phyloP scores from a whole-genome alignment of 352 stramenopile genomes.

The Pythium sp. region DNA sequence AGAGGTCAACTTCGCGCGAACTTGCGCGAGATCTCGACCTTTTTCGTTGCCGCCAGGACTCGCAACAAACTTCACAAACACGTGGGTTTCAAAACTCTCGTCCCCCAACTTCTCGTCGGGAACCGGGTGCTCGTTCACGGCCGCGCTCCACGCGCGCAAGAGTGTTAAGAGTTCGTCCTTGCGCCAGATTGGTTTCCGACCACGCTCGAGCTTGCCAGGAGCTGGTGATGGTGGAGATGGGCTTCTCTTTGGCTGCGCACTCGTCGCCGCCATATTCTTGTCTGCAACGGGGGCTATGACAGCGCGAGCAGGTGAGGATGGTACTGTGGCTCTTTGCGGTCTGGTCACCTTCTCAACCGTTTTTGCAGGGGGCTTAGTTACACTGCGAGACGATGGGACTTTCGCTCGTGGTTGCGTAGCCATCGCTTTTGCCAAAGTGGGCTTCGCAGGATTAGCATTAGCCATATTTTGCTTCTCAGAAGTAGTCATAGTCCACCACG shows the following conservation, averaged over 20 bases:
- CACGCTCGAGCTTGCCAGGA: neutral
- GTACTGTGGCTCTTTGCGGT: neutral
- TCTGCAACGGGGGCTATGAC: neutral
- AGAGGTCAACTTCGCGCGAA: neutral
- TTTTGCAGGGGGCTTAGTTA: neutral
- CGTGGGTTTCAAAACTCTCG: neutral
- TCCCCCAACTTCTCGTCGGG: neutral
- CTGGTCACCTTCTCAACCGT: neutral
- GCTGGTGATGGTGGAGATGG: neutral
- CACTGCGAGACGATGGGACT: neutral
- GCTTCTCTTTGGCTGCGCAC: neutral
- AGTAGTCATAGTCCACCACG: neutral
- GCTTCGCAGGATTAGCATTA: neutral
- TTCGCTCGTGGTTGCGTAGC: neutral
- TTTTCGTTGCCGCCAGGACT: neutral
- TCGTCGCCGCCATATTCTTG: neutral
- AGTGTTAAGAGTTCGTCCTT: constrained; percentile 3
- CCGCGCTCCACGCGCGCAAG: constrained; percentile 7
- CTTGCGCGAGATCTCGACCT: neutral
- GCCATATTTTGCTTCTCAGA: neutral
- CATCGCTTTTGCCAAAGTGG: neutral
- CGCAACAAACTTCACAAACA: neutral
- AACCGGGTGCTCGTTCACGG: neutral
- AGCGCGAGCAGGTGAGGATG: neutral
- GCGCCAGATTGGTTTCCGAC: constrained; percentile 2